phyloP scores from a whole-genome alignment of 192 early-diverging fungal species.

The Linnemannia elongata region DNA sequence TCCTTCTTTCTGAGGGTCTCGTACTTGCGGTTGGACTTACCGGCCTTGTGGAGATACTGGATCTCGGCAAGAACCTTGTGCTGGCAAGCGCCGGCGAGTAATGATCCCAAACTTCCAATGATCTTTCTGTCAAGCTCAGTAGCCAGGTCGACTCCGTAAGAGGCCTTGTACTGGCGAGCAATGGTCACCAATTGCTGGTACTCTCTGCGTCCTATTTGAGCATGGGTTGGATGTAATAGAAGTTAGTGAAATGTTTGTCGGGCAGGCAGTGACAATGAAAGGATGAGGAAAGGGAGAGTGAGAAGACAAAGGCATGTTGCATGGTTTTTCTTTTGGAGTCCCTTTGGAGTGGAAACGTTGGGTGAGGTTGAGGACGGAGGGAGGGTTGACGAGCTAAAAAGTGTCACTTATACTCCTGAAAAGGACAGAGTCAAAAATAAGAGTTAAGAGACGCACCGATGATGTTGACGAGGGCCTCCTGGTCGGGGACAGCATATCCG shows the following conservation, averaged over 20 bases:
- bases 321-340: not conserved
- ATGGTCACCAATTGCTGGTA: constrained; percentile 42
- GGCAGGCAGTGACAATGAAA: not conserved
- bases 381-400: not conserved
- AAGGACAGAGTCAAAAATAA: not conserved
- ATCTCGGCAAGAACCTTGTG: constrained; percentile 47
- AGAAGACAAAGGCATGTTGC: not conserved
- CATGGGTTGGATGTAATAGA: not conserved
- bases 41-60: constrained; percentile 34
- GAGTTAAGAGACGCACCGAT: constrained; percentile 23
- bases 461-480: constrained; percentile 52
- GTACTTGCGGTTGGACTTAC: constrained; percentile 46
- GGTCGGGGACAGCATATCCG: constrained; percentile 30
- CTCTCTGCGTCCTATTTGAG: constrained; percentile 37
- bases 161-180: constrained; percentile 42
- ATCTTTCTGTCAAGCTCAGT: constrained; percentile 39
- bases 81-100: constrained; percentile 35
- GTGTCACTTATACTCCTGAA: not conserved
- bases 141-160: constrained; percentile 30
- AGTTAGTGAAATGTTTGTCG: not conserved
- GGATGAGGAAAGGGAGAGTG: too few species aligned
- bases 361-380: not conserved
- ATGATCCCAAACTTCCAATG: constrained; percentile 49
- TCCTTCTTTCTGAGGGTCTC: constrained; percentile 52
- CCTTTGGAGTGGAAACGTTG: not conserved